Percentiles rank a stretch among this genome's conserved stretches.
Evolutionary conservation across 169 alveolate genomes (phyloP).

Genomic region (Plasmodium cynomolgi): DNA sequence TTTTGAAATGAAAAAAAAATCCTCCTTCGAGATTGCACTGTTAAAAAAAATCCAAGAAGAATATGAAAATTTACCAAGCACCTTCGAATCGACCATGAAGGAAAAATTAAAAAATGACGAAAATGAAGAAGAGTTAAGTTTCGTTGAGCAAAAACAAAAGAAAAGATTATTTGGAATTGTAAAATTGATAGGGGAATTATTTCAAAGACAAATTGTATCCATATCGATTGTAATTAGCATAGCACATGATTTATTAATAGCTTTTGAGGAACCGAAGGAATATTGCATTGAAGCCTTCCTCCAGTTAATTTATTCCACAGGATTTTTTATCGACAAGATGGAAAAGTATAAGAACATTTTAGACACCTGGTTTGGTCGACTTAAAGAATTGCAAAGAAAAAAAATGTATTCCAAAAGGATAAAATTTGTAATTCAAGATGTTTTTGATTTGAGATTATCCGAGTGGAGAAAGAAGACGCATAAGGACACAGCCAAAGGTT

Average conservation of each 20-base stretch:
- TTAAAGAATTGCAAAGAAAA: conserved; percentile 87
- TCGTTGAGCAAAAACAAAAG: conserved; percentile 83
- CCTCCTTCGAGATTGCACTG: conserved; percentile 84
- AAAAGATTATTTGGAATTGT: conserved; percentile 91
- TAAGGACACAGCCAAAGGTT: conserved; percentile 92
- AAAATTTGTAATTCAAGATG: conserved; percentile 92
- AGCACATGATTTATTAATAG: conserved; percentile 90
- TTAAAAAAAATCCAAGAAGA: conserved; percentile 83
- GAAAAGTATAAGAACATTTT: conserved; percentile 87
- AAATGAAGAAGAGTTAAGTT: conserved; percentile 78
- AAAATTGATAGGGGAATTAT: conserved; percentile 91
- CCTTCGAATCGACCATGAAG: conserved; percentile 72
- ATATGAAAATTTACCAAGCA: conserved; percentile 82
- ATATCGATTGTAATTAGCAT: conserved; percentile 90
- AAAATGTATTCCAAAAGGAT: conserved; percentile 88
- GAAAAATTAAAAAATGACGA: conserved; percentile 77
- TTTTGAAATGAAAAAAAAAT: conserved; percentile 81
- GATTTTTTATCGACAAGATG: conserved; percentile 90
- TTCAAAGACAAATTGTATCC: conserved; percentile 89
- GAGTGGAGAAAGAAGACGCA: conserved; percentile 93
- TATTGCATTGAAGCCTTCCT: conserved; percentile 91
- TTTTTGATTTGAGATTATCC: conserved; percentile 90
- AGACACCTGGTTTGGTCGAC: conserved; percentile 93
- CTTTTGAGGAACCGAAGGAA: conserved; percentile 91
- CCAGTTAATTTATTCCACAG: conserved; percentile 91